Evolutionary conservation across 2,329 filamentous ascomycete genomes (phyloP), one percentile per base, ranked within the genome.

Genomic region (Zymoseptoria pseudotritici): DNA sequence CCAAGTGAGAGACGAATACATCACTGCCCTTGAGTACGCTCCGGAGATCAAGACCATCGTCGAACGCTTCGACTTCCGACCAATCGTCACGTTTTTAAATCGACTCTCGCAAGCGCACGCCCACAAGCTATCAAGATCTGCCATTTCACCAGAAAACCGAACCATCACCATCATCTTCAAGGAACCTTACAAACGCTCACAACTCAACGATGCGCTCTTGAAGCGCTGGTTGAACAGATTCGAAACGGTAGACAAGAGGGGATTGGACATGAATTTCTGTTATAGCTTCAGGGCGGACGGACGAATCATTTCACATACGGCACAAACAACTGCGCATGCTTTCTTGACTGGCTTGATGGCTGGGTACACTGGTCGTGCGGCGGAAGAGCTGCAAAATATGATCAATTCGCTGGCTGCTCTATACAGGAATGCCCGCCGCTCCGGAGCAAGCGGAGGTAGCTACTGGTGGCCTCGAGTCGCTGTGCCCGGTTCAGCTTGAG

Each of bases 71-170:
- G 50, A 58, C 50, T 58, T 58, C 26, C 3, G 20, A 11, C 50
- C 36, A 20, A 29, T 58, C 50, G 24, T 58, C 29, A 20, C 56
- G 10, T 58, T 53, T 50, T 17, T 58, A 11, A 58, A 53, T 21
- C 56, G 56, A 21, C 50, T 58, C 4, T 21, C 50, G 7, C n/a
- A 58, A 3, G 13, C 17, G n/a, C 17, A 36, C 8, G 17, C 52
- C 4, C 8, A 53, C 4, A 46, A 53, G 8, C 17, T 58, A 9
- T 29, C 19, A 1, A 17, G 4, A 2, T 24, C 54, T 46, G 2
- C 54, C 29, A 11, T 2, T 2, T 36, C 5, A 11, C 24, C 19
- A 6, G 17, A 21, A 2, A 42, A 42, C 2, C 36, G 13, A 42
- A 42, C 36, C 36, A 42, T 42, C 36, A n/a, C 36, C 10, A 17